Evolutionary conservation across 345 rosid species (phyloP).

Genomic region (thale cress (Arabidopsis thaliana)): DNA sequence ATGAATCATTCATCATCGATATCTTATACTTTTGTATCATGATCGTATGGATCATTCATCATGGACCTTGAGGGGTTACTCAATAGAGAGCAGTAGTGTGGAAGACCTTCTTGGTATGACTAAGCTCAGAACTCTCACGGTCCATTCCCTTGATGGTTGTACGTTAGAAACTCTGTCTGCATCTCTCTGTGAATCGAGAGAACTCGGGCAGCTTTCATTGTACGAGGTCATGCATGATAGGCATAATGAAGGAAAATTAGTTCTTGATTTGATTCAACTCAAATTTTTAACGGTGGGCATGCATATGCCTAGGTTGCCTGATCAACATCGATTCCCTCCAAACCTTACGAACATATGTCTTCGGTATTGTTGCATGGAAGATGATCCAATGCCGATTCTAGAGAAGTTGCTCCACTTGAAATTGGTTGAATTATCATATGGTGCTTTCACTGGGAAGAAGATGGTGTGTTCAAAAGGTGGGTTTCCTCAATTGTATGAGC

Average conservation of each 20-base stretch:
- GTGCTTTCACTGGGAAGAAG: constrained; percentile 38
- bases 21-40: too few relatives aligned
- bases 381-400: constrained; percentile 55
- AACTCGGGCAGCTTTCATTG: constrained; percentile 16
- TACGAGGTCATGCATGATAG: constrained; percentile 1
- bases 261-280: constrained; percentile 26
- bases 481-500: constrained; percentile 28
- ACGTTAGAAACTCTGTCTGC: constrained; percentile 26
- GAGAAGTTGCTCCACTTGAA: constrained; percentile 50
- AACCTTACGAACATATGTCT: constrained; percentile 42
- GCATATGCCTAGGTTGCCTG: constrained; percentile 39
- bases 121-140: constrained; percentile 23
- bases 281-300: constrained; percentile 31
- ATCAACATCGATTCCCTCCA: constrained; percentile 45
- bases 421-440: constrained; percentile 17
- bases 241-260: background rate
- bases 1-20: too few relatives aligned
- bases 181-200: constrained; percentile 20
- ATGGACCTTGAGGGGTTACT: background rate
- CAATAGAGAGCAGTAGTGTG: constrained; percentile 21
- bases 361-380: constrained; percentile 37
- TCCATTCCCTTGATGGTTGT: constrained; percentile 8
- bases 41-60: too few relatives aligned
- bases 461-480: constrained; percentile 39
- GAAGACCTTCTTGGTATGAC: constrained; percentile 27